Percentiles rank a stretch among this genome's conserved stretches.
Conservation (phyloP, 1,139 yeast genomes). For the Yamadazyma kanchanaburiensis region DNA sequence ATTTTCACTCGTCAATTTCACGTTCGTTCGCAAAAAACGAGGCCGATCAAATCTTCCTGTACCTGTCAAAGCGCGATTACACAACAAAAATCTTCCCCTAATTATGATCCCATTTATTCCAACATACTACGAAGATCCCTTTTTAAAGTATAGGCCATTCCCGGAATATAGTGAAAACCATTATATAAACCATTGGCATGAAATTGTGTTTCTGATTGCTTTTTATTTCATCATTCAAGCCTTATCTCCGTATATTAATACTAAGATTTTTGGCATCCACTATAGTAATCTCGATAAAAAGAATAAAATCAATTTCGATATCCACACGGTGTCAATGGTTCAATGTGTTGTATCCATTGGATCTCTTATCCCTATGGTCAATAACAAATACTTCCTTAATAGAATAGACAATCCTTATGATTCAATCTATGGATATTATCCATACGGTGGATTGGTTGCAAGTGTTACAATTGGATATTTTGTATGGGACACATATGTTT, state of each 20-base stretch:
- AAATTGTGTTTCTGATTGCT: conserved; percentile 35
- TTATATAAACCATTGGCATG: conserved; percentile 53
- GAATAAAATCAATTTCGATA: conserved; percentile 70
- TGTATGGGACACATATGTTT: conserved; percentile 82
- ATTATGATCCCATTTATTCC: too few relatives aligned
- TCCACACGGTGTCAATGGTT: conserved; percentile 85
- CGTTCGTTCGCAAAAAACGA: too few relatives aligned
- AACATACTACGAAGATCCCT: conserved; percentile 37
- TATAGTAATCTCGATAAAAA: conserved; percentile 48
- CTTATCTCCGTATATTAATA: conserved; percentile 36
- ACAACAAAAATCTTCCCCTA: too few relatives aligned
- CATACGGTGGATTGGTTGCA: conserved; percentile 69
- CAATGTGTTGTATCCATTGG: conserved; percentile 64
- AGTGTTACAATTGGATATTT: conserved; percentile 83
- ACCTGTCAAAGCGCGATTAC: too few relatives aligned
- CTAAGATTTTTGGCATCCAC: conserved; percentile 35
- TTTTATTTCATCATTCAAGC: conserved; percentile 38
- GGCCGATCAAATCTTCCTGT: too few relatives aligned
- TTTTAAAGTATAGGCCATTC: conserved; percentile 45
- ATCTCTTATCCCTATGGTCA: conserved; percentile 57
- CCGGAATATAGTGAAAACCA: conserved; percentile 30
- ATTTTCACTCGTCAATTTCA: too few relatives aligned
- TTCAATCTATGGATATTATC: conserved; percentile 63
- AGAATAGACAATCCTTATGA: conserved; percentile 38
- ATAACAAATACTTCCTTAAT: conserved; percentile 43